Conservation (phyloP, 768 basidiomycete genomes). For the Leccinum olivaceopallidum region DNA sequence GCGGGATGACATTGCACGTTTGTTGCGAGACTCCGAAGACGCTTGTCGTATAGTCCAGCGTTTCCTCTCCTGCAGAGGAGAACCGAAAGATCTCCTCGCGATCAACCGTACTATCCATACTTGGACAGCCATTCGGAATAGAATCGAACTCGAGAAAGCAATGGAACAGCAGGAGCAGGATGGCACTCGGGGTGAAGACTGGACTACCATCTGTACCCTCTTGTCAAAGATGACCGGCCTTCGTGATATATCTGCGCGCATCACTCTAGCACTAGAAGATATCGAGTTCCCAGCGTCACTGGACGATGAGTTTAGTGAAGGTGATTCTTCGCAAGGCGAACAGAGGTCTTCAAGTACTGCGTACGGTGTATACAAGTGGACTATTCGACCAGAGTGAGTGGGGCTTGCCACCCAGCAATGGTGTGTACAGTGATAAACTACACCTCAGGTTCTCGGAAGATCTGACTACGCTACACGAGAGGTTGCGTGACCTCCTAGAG, state of each 20-base stretch:
- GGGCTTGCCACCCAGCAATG: neutral
- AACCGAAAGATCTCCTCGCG: constrained; percentile 60
- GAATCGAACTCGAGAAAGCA: constrained; percentile 55
- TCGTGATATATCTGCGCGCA: constrained; percentile 51
- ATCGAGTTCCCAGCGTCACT: constrained; percentile 22
- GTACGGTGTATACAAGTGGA: constrained; percentile 45
- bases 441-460: constrained; percentile 58
- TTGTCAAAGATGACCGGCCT: constrained; percentile 55
- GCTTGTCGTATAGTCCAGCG: constrained; percentile 74
- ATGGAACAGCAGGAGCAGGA: constrained; percentile 43
- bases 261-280: constrained; percentile 48
- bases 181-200: constrained; percentile 37
- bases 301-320: constrained; percentile 27
- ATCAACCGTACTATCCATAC: constrained; percentile 61
- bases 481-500: constrained; percentile 44
- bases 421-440: constrained; percentile 1
- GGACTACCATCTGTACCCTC: constrained; percentile 57
- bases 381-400: constrained; percentile 66
- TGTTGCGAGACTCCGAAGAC: constrained; percentile 65
- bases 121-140: constrained; percentile 55
- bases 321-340: constrained; percentile 15
- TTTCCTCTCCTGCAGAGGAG: constrained; percentile 69
- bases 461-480: constrained; percentile 48
- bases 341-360: constrained; percentile 23
- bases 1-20: constrained; percentile 58